Percentiles rank a stretch among this genome's conserved stretches.
Conservation (phyloP, 441 rosid genomes). For the Populus hybrid region DNA sequence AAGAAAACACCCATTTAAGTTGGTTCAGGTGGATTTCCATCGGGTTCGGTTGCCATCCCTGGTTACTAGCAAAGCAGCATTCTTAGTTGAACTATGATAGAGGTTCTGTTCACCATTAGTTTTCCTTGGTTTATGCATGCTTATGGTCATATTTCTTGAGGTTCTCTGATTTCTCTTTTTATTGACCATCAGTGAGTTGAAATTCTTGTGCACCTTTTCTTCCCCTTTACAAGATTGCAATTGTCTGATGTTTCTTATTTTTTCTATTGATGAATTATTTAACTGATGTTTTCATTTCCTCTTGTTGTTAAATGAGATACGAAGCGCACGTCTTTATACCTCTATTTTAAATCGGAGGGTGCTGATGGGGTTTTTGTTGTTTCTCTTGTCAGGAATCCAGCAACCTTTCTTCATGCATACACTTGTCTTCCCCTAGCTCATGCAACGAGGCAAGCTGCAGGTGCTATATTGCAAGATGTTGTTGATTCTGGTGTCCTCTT, state of each 20-base stretch:
- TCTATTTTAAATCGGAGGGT: neutral
- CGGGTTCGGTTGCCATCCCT: neutral
- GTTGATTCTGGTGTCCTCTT: constrained; percentile 92
- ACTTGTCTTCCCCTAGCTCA: constrained; percentile 95
- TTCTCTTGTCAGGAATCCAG: constrained; percentile 62
- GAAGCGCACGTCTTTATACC: neutral
- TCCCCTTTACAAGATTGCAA: neutral
- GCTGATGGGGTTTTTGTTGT: constrained; percentile 8
- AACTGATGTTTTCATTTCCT: neutral
- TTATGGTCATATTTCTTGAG: neutral
- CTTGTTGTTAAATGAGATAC: constrained; percentile 2
- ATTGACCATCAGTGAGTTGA: neutral
- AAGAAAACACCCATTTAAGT: neutral
- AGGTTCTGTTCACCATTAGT: neutral
- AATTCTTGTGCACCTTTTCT: neutral
- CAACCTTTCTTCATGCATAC: constrained; percentile 97
- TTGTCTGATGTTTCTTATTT: neutral
- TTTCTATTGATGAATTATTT: neutral
- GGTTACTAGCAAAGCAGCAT: neutral
- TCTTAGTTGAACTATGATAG: neutral
- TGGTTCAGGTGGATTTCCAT: neutral
- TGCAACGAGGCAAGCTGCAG: constrained; percentile 86
- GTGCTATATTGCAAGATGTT: constrained; percentile 92
- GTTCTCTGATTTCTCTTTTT: neutral
- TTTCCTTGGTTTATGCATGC: neutral